These are phyloP conservation scores for Aspergillus neoniger DNA, from an alignment of 2,329 filamentous ascomycete genomes.

Conservation along the genomic window DNA sequence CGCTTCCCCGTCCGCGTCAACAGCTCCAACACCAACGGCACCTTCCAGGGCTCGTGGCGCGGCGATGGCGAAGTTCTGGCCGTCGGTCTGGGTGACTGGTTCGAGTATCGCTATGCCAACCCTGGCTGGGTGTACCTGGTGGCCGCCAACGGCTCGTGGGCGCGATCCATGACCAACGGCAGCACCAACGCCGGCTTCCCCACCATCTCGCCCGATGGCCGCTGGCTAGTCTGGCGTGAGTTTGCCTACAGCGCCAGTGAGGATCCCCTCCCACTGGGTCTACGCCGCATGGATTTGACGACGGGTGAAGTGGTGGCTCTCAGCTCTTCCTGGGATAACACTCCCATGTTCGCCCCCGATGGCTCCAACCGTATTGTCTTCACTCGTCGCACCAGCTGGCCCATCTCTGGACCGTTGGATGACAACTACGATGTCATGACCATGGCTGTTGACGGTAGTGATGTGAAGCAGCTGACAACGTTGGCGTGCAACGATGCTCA, in stretches of 20 bases:
- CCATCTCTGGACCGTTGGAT: slow-evolving; percentile 18
- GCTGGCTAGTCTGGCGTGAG: slow-evolving; percentile 40
- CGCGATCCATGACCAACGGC: slow-evolving; percentile 37
- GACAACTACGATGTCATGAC: slow-evolving; percentile 45
- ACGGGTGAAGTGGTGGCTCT: slow-evolving; percentile 33
- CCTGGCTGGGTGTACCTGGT: slow-evolving; percentile 1
- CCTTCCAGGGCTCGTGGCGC: slow-evolving; percentile 41
- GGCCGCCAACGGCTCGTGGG: slow-evolving; percentile 22
- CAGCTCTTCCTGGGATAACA: slow-evolving; percentile 43
- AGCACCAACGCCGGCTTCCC: slow-evolving; percentile 43
- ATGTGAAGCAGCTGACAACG: slow-evolving; percentile 36
- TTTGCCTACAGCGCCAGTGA: slow-evolving; percentile 25
- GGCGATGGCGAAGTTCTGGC: slow-evolving; percentile 41
- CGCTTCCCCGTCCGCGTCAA: neutral
- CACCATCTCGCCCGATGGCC: slow-evolving; percentile 42
- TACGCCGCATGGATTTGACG: slow-evolving; percentile 32
- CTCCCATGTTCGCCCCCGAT: slow-evolving; percentile 43
- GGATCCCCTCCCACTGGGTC: slow-evolving; percentile 24
- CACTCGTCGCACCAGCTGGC: slow-evolving; percentile 36
- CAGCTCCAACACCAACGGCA: neutral
- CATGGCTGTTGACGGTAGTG: slow-evolving; percentile 44
- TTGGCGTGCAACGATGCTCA: slow-evolving; percentile 47
- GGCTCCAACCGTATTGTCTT: slow-evolving; percentile 42
- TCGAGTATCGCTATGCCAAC: slow-evolving; percentile 33
- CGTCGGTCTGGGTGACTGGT: slow-evolving; percentile 46